Percentiles rank a stretch among this genome's conserved stretches.
Conservation (phyloP, 495 filamentous ascomycete genomes). For the Parachaetomium inaequale region DNA sequence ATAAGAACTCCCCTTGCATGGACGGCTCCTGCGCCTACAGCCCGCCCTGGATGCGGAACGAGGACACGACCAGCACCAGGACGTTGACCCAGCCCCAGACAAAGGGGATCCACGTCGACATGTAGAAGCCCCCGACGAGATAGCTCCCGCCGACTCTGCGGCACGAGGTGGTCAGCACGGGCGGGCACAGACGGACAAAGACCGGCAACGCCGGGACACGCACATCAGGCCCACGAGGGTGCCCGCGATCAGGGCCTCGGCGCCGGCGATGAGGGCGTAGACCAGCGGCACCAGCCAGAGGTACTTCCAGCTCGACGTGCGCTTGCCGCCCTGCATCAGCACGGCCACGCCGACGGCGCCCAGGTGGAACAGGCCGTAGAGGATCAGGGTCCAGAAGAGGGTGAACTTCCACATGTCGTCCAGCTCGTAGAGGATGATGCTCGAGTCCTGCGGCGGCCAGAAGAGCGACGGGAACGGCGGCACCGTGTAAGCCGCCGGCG, state of each 20-base stretch:
- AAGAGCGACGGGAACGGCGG: conserved; percentile 88
- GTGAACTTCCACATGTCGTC: conserved; percentile 90
- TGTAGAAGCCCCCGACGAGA: conserved; percentile 78
- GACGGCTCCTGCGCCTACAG: conserved; percentile 36
- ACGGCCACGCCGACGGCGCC: conserved; percentile 69
- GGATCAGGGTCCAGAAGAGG: conserved; percentile 78
- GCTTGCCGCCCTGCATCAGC: conserved; percentile 60
- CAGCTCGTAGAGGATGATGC: conserved; percentile 71
- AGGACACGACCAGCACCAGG: conserved; percentile 83
- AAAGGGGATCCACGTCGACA: conserved; percentile 97
- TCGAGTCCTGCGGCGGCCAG: conserved; percentile 55
- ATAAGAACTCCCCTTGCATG: too few species aligned
- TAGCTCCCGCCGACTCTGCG: conserved; percentile 82
- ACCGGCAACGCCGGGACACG: conserved; percentile 35
- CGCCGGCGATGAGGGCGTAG: conserved; percentile 68
- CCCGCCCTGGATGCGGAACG: conserved; percentile 93
- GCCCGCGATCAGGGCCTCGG: conserved; percentile 82
- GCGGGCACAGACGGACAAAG: not conserved
- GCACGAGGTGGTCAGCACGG: conserved; percentile 25
- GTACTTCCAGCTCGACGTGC: conserved; percentile 61
- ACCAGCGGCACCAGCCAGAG: conserved; percentile 74
- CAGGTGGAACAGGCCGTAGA: conserved; percentile 64
- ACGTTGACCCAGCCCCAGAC: conserved; percentile 92
- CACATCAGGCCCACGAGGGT: conserved; percentile 87
- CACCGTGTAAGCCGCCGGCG: conserved; percentile 62